Conservation (phyloP, 148 eudicot species). For the Nepenthes gracilis region DNA sequence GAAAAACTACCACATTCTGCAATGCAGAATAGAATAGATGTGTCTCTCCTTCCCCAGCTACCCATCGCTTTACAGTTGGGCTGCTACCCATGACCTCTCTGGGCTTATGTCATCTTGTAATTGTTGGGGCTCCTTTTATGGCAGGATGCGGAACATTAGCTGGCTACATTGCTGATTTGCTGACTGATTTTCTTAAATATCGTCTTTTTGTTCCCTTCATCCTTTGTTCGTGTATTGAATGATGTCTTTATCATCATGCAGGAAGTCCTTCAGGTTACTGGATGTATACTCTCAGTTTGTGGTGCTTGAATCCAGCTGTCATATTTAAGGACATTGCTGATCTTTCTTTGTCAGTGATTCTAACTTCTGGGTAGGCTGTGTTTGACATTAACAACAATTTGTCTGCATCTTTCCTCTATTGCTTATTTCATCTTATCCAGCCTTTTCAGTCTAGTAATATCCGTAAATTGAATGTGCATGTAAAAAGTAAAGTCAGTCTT, state of each 20-base stretch:
- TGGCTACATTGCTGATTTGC: neutral
- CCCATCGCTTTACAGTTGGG: too few relatives aligned
- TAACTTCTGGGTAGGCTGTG: constrained; percentile 83
- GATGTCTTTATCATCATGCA: constrained; percentile 15
- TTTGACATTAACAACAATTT: neutral
- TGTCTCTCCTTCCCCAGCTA: too few relatives aligned
- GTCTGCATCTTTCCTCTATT: neutral
- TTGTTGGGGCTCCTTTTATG: too few relatives aligned
- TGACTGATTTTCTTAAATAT: neutral
- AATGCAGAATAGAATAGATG: too few relatives aligned
- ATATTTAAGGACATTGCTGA: constrained; percentile 73
- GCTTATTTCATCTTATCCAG: neutral
- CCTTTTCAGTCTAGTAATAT: neutral
- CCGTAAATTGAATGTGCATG: too few relatives aligned
- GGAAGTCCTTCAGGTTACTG: constrained; percentile 41
- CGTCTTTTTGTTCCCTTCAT: too few relatives aligned
- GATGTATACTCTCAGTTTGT: constrained; percentile 64
- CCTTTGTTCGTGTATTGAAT: neutral
- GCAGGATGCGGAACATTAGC: neutral
- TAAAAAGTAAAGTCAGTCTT: too few relatives aligned
- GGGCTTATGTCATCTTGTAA: too few relatives aligned
- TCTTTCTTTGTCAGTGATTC: constrained; percentile 70
- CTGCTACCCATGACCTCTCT: too few relatives aligned
- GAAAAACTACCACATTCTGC: too few relatives aligned
- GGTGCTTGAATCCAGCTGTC: constrained; percentile 97